These are phyloP conservation scores for Teunomyces gatunensis DNA, from an alignment of 805 yeast species.

Conservation along the genomic window DNA sequence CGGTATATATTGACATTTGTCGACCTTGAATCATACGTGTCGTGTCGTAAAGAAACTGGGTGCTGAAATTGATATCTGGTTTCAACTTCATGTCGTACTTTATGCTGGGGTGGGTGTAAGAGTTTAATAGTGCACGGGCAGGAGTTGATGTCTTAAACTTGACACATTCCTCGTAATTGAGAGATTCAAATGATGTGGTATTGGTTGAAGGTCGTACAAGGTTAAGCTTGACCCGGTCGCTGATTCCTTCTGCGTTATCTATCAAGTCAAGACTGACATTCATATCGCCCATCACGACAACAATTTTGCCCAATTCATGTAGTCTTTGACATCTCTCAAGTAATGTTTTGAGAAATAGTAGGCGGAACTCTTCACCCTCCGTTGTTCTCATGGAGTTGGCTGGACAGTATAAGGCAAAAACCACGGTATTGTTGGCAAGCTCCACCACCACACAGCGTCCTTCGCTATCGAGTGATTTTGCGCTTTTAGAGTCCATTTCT, in stretches of 20 bases:
- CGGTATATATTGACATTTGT: conserved; percentile 71
- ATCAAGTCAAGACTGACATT: conserved; percentile 77
- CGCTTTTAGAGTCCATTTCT: conserved; percentile 33
- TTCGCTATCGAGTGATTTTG: conserved; percentile 63
- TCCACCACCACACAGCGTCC: conserved; percentile 83
- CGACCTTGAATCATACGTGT: conserved; percentile 57
- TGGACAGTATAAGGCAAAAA: conserved; percentile 80
- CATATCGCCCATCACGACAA: conserved; percentile 84
- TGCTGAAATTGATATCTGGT: not conserved
- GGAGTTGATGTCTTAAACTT: conserved; percentile 34
- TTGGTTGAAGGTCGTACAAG: conserved; percentile 15
- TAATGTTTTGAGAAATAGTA: conserved; percentile 55
- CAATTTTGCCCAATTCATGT: conserved; percentile 53
- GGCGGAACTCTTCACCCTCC: conserved; percentile 59
- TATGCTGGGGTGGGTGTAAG: conserved; percentile 22
- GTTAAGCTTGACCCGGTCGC: conserved; percentile 40
- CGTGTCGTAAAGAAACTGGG: conserved; percentile 51
- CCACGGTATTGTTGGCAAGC: conserved; percentile 56
- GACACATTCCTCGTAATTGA: conserved; percentile 26
- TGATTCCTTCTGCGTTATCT: conserved; percentile 74
- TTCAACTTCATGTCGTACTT: conserved; percentile 5
- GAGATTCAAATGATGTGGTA: conserved; percentile 20
- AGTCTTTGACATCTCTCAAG: conserved; percentile 62
- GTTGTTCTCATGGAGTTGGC: conserved; percentile 78
- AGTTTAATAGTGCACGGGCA: conserved; percentile 29